These are phyloP conservation scores for Eucalyptus caleyi DNA, from an alignment of 345 rosid species.

Conservation along the genomic window DNA sequence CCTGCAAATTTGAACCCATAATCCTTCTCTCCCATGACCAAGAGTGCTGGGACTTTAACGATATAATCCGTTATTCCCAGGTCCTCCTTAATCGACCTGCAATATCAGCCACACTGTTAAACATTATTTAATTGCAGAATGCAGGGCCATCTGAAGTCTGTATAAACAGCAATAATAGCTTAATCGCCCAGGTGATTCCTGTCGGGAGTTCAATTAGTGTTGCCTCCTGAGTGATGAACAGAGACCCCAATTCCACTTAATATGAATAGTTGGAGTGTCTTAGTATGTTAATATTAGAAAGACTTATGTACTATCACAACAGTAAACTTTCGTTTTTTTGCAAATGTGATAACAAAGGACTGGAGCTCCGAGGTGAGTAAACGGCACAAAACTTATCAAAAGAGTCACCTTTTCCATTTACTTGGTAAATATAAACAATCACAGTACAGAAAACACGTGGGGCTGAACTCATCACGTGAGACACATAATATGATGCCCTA, in stretches of 20 bases:
- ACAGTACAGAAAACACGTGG: background rate
- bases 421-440: background rate
- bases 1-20: slow-evolving; percentile 34
- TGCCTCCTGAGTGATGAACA: background rate
- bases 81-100: background rate
- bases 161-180: background rate
- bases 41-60: slow-evolving; percentile 22
- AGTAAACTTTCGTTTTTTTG: background rate
- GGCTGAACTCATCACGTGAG: background rate
- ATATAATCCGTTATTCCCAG: background rate
- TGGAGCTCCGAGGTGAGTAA: background rate
- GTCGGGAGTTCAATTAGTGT: background rate
- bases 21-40: slow-evolving; percentile 44
- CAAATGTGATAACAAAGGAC: background rate
- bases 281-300: background rate
- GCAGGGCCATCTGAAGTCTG: background rate
- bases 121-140: background rate
- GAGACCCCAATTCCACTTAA: background rate
- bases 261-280: background rate
- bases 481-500: background rate
- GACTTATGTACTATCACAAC: background rate
- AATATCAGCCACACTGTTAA: background rate
- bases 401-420: background rate
- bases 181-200: background rate
- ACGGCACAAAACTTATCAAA: background rate